Base-by-base conservation (phyloP, 139 green algal genomes). In the Tetradesmus lagerheimii region DNA sequence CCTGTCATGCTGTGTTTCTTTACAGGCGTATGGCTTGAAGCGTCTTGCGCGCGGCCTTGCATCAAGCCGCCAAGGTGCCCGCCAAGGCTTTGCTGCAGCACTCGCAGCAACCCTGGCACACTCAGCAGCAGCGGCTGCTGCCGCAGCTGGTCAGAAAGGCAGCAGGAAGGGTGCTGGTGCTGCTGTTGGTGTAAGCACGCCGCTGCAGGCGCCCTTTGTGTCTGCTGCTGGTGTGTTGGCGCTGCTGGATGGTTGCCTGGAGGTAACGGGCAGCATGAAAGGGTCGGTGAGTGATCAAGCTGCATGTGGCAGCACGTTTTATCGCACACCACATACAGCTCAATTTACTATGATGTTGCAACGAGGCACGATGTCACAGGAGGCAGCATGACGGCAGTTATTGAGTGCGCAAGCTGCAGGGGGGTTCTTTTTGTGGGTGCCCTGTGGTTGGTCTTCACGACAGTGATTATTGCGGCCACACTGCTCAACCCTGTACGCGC, bases 61-160 rank as follows among this genome's bases (percentile, higher is more conserved):
- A 0, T 97, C 95, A 12, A 89, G 93, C 35, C 90, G 95, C 0
- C 78, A 94, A 34, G 96, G 91, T n/a, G 96, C 96, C 0, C 92
- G 96, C 18, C 96, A 98, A 89, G 96, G 96, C 85, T 98, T 97
- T 94, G 93, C 95, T 4, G 92, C 97, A 31, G 96, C 95, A 4
- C 91, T 98, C 27, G 88, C 95, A 14, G 76, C 88, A 25, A 64
- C 93, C 35, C 91, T 97, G 20, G 62, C 83, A 9, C 39, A 75
- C 39, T 43, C 82, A 27, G 89, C 84, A 37, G 41, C 31, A 38
- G 78, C 89, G 15, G 76, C 41, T n/a, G 35, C 89, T 34, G 43
- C 45, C 3, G 71, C 75, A 35, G 25, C 18, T 6, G 64, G 12
- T 23, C n/a, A 12, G 37, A 31, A 16, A 3, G 75, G 31, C 62